phyloP scores from a whole-genome alignment of 148 eudicot genomes.

The Persicaria tinctoria region DNA sequence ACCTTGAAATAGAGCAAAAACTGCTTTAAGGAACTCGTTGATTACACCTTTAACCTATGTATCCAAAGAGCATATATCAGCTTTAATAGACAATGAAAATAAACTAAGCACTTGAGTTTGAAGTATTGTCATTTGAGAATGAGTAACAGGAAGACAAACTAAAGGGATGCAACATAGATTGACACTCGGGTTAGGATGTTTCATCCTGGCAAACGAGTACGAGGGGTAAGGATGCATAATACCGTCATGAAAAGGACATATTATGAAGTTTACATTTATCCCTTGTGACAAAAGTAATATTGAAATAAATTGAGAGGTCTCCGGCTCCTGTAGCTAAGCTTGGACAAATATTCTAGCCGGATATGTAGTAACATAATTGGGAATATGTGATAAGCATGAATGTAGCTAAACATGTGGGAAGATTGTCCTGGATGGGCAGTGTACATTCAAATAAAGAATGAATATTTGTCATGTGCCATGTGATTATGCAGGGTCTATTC shows the following conservation, averaged over 20 bases:
- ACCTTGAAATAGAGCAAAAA: slow-evolving; percentile 78
- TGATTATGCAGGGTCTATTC: not conserved
- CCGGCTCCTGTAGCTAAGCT: not conserved
- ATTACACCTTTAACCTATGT: slow-evolving; percentile 61
- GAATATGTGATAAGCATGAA: not conserved
- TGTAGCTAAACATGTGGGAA: not conserved
- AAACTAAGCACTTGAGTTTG: not conserved
- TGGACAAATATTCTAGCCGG: not conserved
- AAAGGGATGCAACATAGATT: not conserved
- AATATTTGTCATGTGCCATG: not conserved
- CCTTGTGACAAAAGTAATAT: not conserved
- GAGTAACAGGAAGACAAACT: not conserved
- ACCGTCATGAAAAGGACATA: not conserved
- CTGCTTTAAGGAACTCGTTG: slow-evolving; percentile 67
- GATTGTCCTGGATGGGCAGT: not conserved
- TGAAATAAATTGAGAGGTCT: not conserved
- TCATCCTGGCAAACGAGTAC: not conserved
- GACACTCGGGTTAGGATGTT: not conserved
- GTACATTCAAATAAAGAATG: not conserved
- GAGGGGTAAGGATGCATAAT: not conserved
- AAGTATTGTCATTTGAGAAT: not conserved
- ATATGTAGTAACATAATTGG: not conserved
- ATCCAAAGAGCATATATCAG: not conserved
- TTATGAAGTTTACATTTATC: not conserved
- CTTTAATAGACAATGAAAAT: not conserved